Evolutionary conservation across 129 eudicot genomes (phyloP).

Genomic region (Ambrosia trifida): DNA sequence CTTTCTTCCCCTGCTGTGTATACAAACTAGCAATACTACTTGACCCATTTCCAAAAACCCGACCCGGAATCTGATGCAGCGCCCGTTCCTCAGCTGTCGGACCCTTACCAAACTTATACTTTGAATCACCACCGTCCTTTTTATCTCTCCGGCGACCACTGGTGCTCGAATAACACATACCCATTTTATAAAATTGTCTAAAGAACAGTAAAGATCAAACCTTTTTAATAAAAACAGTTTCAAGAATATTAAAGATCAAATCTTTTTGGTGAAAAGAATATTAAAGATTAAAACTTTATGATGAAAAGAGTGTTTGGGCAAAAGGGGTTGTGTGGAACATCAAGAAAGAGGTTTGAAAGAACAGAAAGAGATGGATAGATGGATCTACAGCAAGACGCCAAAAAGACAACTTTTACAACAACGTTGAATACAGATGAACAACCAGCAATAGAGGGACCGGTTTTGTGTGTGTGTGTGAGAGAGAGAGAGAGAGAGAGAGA

Average conservation of each 20-base stretch:
- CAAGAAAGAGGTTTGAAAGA: not conserved
- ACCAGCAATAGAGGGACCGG: conserved; percentile 30
- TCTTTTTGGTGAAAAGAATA: not conserved
- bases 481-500: no score
- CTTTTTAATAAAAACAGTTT: not conserved
- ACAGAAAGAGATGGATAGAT: conserved; percentile 16
- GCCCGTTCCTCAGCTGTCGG: conserved; percentile 51
- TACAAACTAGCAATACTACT: conserved; percentile 52
- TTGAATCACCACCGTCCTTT: conserved; percentile 34
- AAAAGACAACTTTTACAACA: conserved; percentile 31
- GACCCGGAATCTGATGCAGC: conserved; percentile 59
- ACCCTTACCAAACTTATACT: conserved; percentile 45
- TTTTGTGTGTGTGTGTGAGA: conserved; percentile 19
- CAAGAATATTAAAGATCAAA: not conserved
- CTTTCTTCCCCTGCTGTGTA: conserved; percentile 94
- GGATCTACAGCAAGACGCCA: conserved; percentile 20
- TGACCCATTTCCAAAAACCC: conserved; percentile 64
- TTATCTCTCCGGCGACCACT: conserved; percentile 21
- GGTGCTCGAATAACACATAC: conserved; percentile 52
- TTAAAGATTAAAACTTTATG: not conserved
- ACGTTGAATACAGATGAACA: conserved; percentile 31
- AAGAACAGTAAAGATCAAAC: not conserved
- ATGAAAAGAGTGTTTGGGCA: not conserved
- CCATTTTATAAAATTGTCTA: conserved; percentile 35
- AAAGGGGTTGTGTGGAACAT: not conserved